Percentiles rank a stretch among this genome's conserved stretches.
Evolutionary conservation across 2,329 filamentous ascomycete species (phyloP).

Genomic region (Thielaviopsis ethacetica): DNA sequence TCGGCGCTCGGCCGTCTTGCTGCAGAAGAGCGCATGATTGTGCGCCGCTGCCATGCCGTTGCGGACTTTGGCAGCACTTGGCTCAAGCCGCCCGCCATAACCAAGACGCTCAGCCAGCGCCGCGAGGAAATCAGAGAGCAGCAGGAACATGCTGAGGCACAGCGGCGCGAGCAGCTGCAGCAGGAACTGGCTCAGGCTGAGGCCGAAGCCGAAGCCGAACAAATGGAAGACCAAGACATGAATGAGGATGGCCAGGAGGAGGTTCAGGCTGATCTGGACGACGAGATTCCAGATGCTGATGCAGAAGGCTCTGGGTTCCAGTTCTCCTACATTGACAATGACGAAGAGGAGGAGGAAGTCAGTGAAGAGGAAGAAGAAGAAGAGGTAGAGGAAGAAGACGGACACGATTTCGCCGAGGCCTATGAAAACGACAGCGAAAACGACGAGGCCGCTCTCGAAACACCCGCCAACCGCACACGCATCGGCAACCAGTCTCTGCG

Average conservation of each 20-base stretch:
- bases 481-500: slow-evolving; percentile 15
- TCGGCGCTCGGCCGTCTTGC: slow-evolving; percentile 52
- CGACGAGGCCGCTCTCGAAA: slow-evolving; percentile 16
- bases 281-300: slow-evolving; percentile 55
- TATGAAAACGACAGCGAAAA: slow-evolving; percentile 24
- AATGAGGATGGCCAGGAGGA: slow-evolving; percentile 37
- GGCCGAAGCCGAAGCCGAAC: slow-evolving; percentile 22
- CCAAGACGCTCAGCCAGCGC: slow-evolving; percentile 80
- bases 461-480: neutral
- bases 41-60: slow-evolving; percentile 64
- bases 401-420: slow-evolving; percentile 17
- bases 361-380: slow-evolving; percentile 20
- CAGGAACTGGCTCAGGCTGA: slow-evolving; percentile 60
- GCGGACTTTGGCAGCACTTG: slow-evolving; percentile 76
- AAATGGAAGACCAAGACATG: slow-evolving; percentile 31
- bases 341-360: slow-evolving; percentile 22
- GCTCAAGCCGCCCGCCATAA: slow-evolving; percentile 75
- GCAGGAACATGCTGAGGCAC: slow-evolving; percentile 64
- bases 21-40: slow-evolving; percentile 61
- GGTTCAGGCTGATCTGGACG: slow-evolving; percentile 44
- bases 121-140: slow-evolving; percentile 80
- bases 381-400: slow-evolving; percentile 24
- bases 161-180: slow-evolving; percentile 53
- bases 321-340: slow-evolving; percentile 24
- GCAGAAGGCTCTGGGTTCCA: slow-evolving; percentile 23